These are phyloP conservation scores for Talaromyces trachyspermus DNA, from an alignment of 495 filamentous ascomycete genomes.

Conservation along the genomic window DNA sequence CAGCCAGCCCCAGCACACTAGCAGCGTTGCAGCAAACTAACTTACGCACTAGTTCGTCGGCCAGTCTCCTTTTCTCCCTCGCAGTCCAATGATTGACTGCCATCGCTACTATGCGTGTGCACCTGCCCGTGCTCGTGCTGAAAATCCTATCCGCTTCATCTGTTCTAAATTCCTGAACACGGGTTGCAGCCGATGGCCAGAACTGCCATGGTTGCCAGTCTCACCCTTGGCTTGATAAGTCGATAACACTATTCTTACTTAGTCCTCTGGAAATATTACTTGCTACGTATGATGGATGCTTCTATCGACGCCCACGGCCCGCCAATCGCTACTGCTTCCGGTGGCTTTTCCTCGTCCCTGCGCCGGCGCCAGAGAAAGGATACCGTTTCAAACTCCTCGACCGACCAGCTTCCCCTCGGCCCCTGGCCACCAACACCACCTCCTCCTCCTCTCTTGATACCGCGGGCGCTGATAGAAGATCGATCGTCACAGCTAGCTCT, in stretches of 20 bases:
- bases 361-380: conserved; percentile 9
- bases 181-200: conserved; percentile 71
- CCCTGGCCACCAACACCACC: conserved; percentile 2
- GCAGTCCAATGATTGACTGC: too few species aligned
- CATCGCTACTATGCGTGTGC: too few species aligned
- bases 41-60: too few species aligned
- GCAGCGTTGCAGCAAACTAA: too few species aligned
- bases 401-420: not conserved
- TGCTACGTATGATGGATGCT: conserved; percentile 4
- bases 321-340: conserved; percentile 9
- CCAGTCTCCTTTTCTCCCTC: too few species aligned
- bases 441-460: conserved; percentile 14
- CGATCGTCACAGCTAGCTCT: conserved; percentile 8
- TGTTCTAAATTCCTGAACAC: conserved; percentile 32
- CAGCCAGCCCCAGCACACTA: too few species aligned
- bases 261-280: not conserved
- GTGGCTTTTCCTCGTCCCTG: conserved; percentile 10
- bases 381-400: conserved; percentile 5
- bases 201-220: conserved; percentile 67
- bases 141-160: too few species aligned
- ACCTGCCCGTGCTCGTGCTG: too few species aligned
- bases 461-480: not conserved
- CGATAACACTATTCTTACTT: not conserved
- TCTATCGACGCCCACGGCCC: conserved; percentile 3
- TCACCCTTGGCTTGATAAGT: too few species aligned